Evolutionary conservation across 1,139 yeast species (phyloP).

Genomic region (Yamadazyma sp.): DNA sequence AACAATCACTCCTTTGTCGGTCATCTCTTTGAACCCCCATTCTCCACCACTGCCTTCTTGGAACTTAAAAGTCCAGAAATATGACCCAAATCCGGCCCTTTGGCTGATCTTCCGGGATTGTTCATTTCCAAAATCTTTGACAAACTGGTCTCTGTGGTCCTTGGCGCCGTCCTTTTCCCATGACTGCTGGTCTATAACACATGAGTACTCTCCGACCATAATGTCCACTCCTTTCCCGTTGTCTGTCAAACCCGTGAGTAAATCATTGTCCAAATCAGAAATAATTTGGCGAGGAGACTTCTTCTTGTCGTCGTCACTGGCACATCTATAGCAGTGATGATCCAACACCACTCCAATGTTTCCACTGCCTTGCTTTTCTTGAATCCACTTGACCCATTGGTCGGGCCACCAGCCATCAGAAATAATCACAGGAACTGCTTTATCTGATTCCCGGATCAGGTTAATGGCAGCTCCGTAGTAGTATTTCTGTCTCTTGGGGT

Average conservation of each 20-base stretch:
- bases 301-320: conserved; percentile 68
- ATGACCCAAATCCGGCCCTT: conserved; percentile 67
- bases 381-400: conserved; percentile 74
- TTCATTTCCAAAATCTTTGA: conserved; percentile 37
- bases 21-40: conserved; percentile 89
- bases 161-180: conserved; percentile 64
- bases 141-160: conserved; percentile 35
- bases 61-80: conserved; percentile 91
- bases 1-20: conserved; percentile 58
- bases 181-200: conserved; percentile 74
- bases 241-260: conserved; percentile 51
- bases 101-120: conserved; percentile 45
- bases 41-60: conserved; percentile 91
- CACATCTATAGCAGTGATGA: conserved; percentile 84
- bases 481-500: conserved; percentile 47
- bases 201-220: conserved; percentile 86
- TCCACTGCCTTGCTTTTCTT: conserved; percentile 34
- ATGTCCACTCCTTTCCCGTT: conserved; percentile 60
- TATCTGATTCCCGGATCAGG: conserved; percentile 57
- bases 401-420: conserved; percentile 95
- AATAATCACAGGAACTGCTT: conserved; percentile 66
- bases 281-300: conserved; percentile 68
- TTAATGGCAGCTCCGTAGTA: conserved; percentile 72
- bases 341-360: conserved; percentile 71
- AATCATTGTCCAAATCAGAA: conserved; percentile 51